phyloP scores from a whole-genome alignment of 257 asterid species.

The Solanum verrucosum region DNA sequence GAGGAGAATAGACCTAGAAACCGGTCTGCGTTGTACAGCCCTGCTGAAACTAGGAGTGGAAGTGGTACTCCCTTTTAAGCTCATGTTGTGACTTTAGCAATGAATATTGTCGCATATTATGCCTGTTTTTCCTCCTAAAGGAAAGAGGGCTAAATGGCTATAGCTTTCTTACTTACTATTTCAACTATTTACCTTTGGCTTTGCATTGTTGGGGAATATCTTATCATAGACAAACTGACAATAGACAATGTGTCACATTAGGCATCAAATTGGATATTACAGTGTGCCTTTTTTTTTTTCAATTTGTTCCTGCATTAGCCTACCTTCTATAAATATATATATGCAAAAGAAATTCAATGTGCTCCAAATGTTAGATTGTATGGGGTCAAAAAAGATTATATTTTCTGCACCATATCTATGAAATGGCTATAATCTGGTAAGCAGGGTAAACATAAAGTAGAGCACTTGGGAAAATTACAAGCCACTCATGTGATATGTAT shows the following conservation, averaged over 20 bases:
- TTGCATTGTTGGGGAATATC: background rate
- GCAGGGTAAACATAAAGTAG: background rate
- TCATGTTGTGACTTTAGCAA: conserved; percentile 6
- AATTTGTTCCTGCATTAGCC: background rate
- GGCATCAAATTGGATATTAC: background rate
- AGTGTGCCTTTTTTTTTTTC: background rate
- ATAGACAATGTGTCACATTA: background rate
- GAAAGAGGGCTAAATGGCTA: conserved; percentile 1
- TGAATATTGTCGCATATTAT: conserved; percentile 13
- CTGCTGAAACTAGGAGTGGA: conserved; percentile 94
- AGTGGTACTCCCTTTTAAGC: conserved; percentile 90
- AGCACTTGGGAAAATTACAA: background rate
- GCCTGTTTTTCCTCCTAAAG: conserved; percentile 12
- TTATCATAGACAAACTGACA: background rate
- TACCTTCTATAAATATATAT: background rate
- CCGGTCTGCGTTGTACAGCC: conserved; percentile 91
- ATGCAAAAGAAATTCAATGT: background rate
- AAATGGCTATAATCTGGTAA: background rate
- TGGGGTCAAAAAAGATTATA: background rate
- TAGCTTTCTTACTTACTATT: background rate
- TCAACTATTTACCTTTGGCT: background rate
- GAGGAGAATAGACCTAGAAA: conserved; percentile 98
- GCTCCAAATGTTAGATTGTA: background rate
- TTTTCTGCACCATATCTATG: background rate
- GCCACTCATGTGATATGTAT: too few species aligned